These are phyloP conservation scores for Dalbergia cultrata DNA, from an alignment of 306 rosid species.

Conservation along the genomic window DNA sequence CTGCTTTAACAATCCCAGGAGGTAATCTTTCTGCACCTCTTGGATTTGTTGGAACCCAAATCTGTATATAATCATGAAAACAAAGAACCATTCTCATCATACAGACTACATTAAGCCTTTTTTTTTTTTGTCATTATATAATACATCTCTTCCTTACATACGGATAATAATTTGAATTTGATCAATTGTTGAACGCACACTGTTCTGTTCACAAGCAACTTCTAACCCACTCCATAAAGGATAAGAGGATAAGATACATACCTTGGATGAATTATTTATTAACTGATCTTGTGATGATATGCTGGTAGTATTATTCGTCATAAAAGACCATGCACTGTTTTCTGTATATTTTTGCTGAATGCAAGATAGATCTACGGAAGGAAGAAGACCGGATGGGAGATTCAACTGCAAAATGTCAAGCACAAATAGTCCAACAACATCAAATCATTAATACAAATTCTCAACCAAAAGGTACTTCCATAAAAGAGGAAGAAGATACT, in stretches of 20 bases:
- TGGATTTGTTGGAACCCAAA: slow-evolving; percentile 95
- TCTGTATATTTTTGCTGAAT: slow-evolving; percentile 51
- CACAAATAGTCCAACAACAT: neutral
- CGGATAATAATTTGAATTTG: no score
- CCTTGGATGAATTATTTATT: slow-evolving; percentile 66
- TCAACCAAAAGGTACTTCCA: slow-evolving; percentile 15
- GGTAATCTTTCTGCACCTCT: slow-evolving; percentile 93
- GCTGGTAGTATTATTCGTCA: slow-evolving; percentile 46
- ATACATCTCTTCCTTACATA: no score
- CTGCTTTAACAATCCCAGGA: slow-evolving; percentile 74
- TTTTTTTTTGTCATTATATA: no score
- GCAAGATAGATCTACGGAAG: slow-evolving; percentile 63
- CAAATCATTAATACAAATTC: neutral
- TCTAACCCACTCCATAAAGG: no score
- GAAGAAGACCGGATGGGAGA: slow-evolving; percentile 71
- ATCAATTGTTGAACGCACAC: no score
- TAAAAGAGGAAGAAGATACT: slow-evolving; percentile 19
- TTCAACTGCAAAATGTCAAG: slow-evolving; percentile 63
- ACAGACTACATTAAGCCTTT: neutral
- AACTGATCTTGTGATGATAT: slow-evolving; percentile 52
- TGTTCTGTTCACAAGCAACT: no score
- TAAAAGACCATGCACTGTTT: slow-evolving; percentile 46
- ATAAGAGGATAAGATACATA: slow-evolving; percentile 35
- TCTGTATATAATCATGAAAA: slow-evolving; percentile 60
- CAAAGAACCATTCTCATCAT: slow-evolving; percentile 14